These are phyloP conservation scores for Colletotrichum sp. DNA, from an alignment of 2,329 filamentous ascomycete genomes.

Conservation along the genomic window DNA sequence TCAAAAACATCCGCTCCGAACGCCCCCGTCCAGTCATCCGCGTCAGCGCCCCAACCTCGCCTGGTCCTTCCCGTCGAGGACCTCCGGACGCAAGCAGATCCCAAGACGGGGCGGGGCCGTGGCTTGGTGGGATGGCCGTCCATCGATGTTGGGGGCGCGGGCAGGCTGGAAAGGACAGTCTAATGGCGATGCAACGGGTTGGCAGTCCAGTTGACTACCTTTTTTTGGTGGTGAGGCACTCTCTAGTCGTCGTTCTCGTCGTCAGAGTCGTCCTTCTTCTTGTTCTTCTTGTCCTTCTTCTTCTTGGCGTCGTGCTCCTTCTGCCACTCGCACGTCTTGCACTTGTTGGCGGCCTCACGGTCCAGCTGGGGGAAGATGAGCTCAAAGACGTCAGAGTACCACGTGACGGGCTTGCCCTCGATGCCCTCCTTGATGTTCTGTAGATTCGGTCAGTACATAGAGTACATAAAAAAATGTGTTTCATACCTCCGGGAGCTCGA, in stretches of 20 bases:
- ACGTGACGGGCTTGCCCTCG: constrained; percentile 86
- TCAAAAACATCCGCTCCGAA: neutral
- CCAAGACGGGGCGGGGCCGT: neutral
- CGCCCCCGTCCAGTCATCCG: neutral
- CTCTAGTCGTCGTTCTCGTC: constrained; percentile 34
- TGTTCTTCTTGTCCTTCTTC: constrained; percentile 18
- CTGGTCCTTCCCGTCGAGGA: neutral
- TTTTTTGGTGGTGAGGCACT: neutral
- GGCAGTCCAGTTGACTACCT: neutral
- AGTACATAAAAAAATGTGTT: neutral
- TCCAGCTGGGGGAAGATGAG: constrained; percentile 88
- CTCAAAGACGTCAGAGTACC: constrained; percentile 94
- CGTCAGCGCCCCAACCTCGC: neutral
- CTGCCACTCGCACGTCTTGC: constrained; percentile 66
- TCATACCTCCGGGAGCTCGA: constrained; percentile 93
- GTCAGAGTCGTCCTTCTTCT: constrained; percentile 24
- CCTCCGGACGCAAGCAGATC: neutral
- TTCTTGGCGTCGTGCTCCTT: constrained; percentile 48
- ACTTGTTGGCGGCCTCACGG: constrained; percentile 73
- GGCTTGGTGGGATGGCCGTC: neutral
- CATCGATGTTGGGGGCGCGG: neutral
- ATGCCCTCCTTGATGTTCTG: constrained; percentile 99
- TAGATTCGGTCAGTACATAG: constrained; percentile 5
- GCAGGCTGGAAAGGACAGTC: neutral
- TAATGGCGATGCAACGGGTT: neutral